A percentile compares a stretch with the other conserved stretches of the same genome.
These are phyloP conservation scores for Geotrichum reessii DNA, from an alignment of 1,139 yeast genomes.

Conservation along the genomic window DNA sequence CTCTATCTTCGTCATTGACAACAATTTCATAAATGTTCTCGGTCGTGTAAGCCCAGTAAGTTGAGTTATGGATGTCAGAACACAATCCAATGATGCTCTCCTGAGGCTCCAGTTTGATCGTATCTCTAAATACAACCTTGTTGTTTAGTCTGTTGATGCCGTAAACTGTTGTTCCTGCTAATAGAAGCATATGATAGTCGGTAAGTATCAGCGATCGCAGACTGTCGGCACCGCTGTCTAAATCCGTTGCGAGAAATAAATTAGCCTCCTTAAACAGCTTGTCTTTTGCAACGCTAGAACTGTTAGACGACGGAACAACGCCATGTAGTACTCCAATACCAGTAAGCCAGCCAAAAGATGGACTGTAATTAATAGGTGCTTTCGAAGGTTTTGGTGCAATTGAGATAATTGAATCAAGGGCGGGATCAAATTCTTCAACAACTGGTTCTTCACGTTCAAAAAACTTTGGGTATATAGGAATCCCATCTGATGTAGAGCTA, in stretches of 20 bases:
- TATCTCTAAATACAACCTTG: constrained; percentile 41
- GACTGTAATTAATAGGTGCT: constrained; percentile 21
- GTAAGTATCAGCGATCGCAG: constrained; percentile 44
- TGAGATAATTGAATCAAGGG: constrained; percentile 15
- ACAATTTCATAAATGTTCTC: constrained; percentile 59
- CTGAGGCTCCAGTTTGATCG: constrained; percentile 34
- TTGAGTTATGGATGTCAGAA: constrained; percentile 50
- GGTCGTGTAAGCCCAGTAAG: constrained; percentile 57
- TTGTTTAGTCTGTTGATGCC: constrained; percentile 50
- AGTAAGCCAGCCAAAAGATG: constrained; percentile 44
- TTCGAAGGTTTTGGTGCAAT: constrained; percentile 23
- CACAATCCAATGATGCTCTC: constrained; percentile 52
- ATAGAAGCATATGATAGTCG: constrained; percentile 48
- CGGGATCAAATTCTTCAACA: constrained; percentile 28
- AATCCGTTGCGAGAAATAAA: constrained; percentile 36
- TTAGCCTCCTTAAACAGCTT: constrained; percentile 34
- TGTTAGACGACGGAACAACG: constrained; percentile 17
- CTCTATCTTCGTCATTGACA: constrained; percentile 59
- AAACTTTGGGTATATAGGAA: constrained; percentile 31
- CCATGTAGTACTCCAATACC: constrained; percentile 45
- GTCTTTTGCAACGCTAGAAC: constrained; percentile 19
- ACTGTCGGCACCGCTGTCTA: constrained; percentile 20
- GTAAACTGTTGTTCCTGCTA: constrained; percentile 40
- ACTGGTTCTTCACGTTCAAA: constrained; percentile 30
- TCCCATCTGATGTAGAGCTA: constrained; percentile 26